phyloP scores from a whole-genome alignment of 2,329 filamentous ascomycete species.

The Aureobasidium subglaciale region DNA sequence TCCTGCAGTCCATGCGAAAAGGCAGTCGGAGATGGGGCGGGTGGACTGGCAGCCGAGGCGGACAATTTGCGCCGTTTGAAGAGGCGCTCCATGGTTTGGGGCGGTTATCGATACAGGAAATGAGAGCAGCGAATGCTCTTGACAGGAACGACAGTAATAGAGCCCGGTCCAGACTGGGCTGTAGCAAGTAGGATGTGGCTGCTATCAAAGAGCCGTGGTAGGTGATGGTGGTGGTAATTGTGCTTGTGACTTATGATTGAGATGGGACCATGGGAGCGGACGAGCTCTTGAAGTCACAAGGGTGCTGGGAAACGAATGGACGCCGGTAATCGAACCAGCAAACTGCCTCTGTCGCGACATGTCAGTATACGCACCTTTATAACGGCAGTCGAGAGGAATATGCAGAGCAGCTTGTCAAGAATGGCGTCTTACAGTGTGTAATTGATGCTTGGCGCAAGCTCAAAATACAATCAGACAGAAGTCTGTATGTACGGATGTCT shows the following conservation, averaged over 20 bases:
- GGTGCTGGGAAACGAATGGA: slow-evolving; percentile 34
- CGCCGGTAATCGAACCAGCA: slow-evolving; percentile 31
- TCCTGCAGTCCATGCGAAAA: slow-evolving; percentile 15
- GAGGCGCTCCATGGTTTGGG: slow-evolving; percentile 27
- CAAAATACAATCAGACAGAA: not conserved
- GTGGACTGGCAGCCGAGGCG: slow-evolving; percentile 20
- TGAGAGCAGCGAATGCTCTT: not conserved
- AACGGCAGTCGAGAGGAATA: not conserved
- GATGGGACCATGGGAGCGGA: not conserved
- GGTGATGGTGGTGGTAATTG: not conserved
- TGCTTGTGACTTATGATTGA: not conserved
- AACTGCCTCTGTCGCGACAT: not conserved
- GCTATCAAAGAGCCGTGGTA: slow-evolving; percentile 18
- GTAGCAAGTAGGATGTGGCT: slow-evolving; percentile 18
- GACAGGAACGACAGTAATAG: slow-evolving; percentile 1
- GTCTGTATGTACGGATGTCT: not conserved
- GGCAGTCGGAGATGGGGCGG: slow-evolving; percentile 15
- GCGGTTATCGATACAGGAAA: slow-evolving; percentile 7
- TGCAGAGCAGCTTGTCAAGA: not conserved
- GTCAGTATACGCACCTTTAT: not conserved
- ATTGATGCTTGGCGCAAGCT: slow-evolving; percentile 5
- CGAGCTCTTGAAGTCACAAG: not conserved
- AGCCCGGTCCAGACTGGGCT: slow-evolving; percentile 2
- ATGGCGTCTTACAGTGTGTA: slow-evolving; percentile 4
- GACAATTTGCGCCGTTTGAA: slow-evolving; percentile 23